phyloP scores from a whole-genome alignment of 75 land plant species.

The Pinus tabuliformis region DNA sequence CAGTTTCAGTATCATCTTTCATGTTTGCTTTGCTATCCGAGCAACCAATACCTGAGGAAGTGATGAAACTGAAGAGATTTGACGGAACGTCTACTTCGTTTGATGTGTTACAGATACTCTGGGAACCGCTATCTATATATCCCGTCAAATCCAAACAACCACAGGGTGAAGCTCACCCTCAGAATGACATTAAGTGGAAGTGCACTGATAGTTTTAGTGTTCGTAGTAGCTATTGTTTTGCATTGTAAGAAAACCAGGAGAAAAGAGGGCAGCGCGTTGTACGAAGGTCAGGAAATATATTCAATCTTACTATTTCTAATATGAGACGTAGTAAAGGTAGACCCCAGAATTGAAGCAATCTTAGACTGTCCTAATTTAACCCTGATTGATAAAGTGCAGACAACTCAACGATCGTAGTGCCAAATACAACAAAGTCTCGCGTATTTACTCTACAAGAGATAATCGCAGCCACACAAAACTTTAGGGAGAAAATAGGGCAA shows the following conservation, averaged over 20 bases:
- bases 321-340: no score
- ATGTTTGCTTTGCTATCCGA: no score
- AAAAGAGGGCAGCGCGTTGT: not conserved
- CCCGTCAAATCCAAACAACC: no score
- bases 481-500: constrained; percentile 42
- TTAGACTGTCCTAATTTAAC: no score
- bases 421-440: not conserved
- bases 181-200: not conserved
- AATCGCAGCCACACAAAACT: constrained; percentile 44
- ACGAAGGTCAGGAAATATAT: no score
- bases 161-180: not conserved
- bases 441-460: constrained; percentile 45
- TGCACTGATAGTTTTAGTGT: not conserved
- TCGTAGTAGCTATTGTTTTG: not conserved
- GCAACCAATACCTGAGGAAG: no score
- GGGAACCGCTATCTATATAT: not conserved
- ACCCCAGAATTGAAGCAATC: no score
- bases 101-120: not conserved
- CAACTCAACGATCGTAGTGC: not conserved
- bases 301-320: no score
- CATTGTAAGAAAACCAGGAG: not conserved
- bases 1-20: no score
- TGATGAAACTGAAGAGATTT: no score
- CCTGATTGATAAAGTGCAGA: constrained; percentile 1
- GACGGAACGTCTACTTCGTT: no score